These are phyloP conservation scores for Mortierella sp. DNA, from an alignment of 371 early-diverging fungal species.

Conservation along the genomic window DNA sequence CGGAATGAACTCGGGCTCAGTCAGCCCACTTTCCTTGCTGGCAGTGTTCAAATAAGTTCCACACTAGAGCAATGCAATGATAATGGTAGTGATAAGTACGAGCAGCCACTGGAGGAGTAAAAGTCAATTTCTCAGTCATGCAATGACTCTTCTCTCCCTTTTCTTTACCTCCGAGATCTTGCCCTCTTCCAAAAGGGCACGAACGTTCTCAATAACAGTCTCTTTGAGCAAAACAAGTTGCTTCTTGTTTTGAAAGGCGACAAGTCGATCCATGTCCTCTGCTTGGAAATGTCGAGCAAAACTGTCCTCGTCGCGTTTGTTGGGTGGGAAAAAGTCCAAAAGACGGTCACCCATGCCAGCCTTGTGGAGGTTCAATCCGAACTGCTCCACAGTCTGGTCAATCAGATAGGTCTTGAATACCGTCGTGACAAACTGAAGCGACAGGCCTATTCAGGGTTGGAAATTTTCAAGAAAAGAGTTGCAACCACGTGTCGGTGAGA, in stretches of 20 bases:
- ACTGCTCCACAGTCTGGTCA: constrained; percentile 81
- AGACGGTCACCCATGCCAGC: constrained; percentile 80
- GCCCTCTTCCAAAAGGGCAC: constrained; percentile 69
- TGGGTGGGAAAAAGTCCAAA: constrained; percentile 91
- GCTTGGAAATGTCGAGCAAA: constrained; percentile 92
- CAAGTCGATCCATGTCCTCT: constrained; percentile 88
- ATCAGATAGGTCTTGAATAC: constrained; percentile 84
- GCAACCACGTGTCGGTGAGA: too few species aligned
- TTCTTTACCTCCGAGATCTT: constrained; percentile 63
- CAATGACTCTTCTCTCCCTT: too few species aligned
- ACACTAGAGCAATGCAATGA: constrained; percentile 56
- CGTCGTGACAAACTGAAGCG: constrained; percentile 83
- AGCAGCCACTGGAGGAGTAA: neutral
- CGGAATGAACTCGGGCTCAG: constrained; percentile 78
- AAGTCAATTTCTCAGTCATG: neutral
- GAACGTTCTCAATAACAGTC: constrained; percentile 66
- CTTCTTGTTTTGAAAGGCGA: constrained; percentile 80
- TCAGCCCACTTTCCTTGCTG: constrained; percentile 78
- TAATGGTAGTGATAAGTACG: constrained; percentile 2
- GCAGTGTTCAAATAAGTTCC: constrained; percentile 70
- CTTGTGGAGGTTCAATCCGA: constrained; percentile 73
- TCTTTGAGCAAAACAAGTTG: constrained; percentile 76
- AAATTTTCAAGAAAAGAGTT: too few species aligned
- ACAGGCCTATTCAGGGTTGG: constrained; percentile 58
- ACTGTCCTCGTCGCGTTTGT: constrained; percentile 89